Base-by-base conservation (phyloP, 2,329 filamentous ascomycete genomes). In the Ophiostoma populinum region DNA sequence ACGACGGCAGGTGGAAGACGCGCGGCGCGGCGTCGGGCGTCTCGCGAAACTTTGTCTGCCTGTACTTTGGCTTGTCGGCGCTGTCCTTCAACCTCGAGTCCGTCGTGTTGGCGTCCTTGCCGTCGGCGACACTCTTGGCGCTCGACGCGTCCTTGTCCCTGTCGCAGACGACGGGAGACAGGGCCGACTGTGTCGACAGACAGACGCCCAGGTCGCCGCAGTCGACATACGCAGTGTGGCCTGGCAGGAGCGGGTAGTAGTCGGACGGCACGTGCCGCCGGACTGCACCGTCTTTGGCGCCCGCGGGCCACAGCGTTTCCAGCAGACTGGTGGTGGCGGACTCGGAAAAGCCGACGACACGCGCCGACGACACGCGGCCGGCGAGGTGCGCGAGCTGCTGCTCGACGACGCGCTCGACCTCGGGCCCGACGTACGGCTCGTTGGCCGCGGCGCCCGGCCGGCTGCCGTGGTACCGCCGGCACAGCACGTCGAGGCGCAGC, bases 281-380 rank as follows among this genome's bases (percentile, higher is more conserved):
- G 8, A 55, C n/a, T n/a, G n/a, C n/a, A n/a, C n/a, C n/a, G n/a
- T n/a, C n/a, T n/a, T n/a, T 43, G 34, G 7, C 17, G 8, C 12
- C 6, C 11, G 13, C 8, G 2, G 6, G 11, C 15, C 15, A 4
- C 19, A 27, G 8, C 4, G 29, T 7, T 7, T 21, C 16, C 12
- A 37, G 17, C 12, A 37, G 17, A 4, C 16, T 20, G 5, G 6
- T 2, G 13, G 4, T 26, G 31, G 16, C 34, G 32, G 13, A 11
- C 16, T 12, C 9, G 18, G 35, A 30, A 21, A 59, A 57, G 2
- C 56, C 56, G 16, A 49, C 54, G 36, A 59, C 49, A 13, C 56
- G 51, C 6, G 53, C 39, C 1, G 53, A 51, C 22, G 45, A 39
- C 29, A 58, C 36, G 2, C 48, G 44, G 5, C 47, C 51, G 9